These are phyloP conservation scores for Pulicaria dysenterica DNA, from an alignment of 129 eudicot genomes.

Conservation along the genomic window DNA sequence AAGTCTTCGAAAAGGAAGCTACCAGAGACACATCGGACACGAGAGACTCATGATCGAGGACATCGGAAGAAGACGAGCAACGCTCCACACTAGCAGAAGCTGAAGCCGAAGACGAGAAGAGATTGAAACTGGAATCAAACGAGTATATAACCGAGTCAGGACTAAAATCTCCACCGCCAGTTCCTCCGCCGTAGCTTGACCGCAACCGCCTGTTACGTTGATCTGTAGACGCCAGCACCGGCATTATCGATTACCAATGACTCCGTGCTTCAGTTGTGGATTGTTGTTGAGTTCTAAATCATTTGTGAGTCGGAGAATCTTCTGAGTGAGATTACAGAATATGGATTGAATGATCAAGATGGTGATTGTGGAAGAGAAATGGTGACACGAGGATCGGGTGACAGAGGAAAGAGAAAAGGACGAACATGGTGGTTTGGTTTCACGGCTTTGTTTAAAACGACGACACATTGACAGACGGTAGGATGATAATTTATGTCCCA, in stretches of 20 bases:
- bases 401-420: conserved; percentile 16
- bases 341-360: neutral
- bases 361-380: conserved; percentile 10
- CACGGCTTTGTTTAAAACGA: neutral
- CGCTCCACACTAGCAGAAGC: conserved; percentile 79
- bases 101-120: conserved; percentile 84
- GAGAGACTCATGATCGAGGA: conserved; percentile 56
- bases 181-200: conserved; percentile 32
- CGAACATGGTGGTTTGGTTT: conserved; percentile 5
- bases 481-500: neutral
- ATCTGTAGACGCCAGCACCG: conserved; percentile 49
- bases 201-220: conserved; percentile 26
- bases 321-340: conserved; percentile 2
- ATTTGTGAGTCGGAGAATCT: conserved; percentile 12
- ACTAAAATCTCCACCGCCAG: conserved; percentile 34
- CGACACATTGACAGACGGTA: neutral
- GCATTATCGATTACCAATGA: conserved; percentile 41
- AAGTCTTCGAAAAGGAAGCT: neutral
- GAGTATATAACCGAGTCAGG: conserved; percentile 65
- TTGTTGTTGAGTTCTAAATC: neutral
- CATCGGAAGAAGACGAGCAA: conserved; percentile 78
- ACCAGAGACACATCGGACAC: conserved; percentile 49
- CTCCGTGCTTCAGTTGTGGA: conserved; percentile 15
- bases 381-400: conserved; percentile 26
- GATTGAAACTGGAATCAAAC: conserved; percentile 53